phyloP scores from a whole-genome alignment of 352 stramenopile genomes.

The Phytophthora fragariaefolia region DNA sequence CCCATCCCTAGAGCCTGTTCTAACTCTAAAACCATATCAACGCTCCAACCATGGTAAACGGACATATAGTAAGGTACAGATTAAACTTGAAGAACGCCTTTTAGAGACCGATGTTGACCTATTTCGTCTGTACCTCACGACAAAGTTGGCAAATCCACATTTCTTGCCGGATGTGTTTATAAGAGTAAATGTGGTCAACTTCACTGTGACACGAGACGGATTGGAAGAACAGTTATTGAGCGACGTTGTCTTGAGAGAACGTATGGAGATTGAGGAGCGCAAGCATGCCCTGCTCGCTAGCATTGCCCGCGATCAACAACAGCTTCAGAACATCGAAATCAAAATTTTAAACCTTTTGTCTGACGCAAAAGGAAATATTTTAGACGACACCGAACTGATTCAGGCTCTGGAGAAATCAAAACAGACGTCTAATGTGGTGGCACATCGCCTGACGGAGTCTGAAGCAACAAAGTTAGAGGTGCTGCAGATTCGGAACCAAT shows the following conservation, averaged over 20 bases:
- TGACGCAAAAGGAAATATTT: conserved; percentile 88
- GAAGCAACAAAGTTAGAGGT: conserved; percentile 69
- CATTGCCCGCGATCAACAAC: conserved; percentile 90
- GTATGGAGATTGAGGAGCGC: conserved; percentile 87
- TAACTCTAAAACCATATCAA: conserved; percentile 35
- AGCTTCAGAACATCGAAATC: conserved; percentile 92
- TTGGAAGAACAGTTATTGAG: conserved; percentile 91
- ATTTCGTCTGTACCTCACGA: conserved; percentile 93
- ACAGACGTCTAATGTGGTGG: conserved; percentile 64
- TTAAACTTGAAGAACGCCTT: conserved; percentile 78
- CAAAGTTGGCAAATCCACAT: conserved; percentile 91
- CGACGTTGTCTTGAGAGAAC: conserved; percentile 87
- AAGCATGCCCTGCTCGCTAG: conserved; percentile 87
- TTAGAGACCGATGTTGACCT: conserved; percentile 70
- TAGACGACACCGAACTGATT: conserved; percentile 91
- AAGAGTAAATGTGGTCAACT: conserved; percentile 94
- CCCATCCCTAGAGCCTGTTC: conserved; percentile 59
- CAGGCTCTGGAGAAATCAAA: conserved; percentile 71
- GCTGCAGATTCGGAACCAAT: conserved; percentile 69
- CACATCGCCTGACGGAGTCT: conserved; percentile 59
- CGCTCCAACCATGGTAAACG: conserved; percentile 6
- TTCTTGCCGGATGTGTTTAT: conserved; percentile 94
- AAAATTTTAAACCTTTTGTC: conserved; percentile 91
- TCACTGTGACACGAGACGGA: conserved; percentile 91
- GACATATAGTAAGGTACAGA: conserved; percentile 12